Evolutionary conservation across 306 rosid genomes (phyloP), one percentile per base, ranked within the genome.

Genomic region (Vigna mungo): DNA sequence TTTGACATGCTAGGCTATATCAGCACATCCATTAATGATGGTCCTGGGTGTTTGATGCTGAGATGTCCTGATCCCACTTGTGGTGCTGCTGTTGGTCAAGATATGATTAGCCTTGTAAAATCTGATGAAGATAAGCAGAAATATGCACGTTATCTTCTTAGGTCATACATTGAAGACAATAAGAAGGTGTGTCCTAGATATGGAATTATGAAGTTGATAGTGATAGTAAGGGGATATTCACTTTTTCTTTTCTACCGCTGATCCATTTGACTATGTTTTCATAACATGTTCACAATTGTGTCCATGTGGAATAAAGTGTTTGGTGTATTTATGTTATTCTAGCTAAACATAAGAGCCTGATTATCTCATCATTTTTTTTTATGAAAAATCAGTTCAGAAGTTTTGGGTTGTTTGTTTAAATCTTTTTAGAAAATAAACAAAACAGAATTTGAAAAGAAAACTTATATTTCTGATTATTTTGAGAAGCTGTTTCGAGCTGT

Each of bases 1-100:
- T 71, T 66, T 47, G 51, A 32, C 37, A 41, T 61, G 74, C 34
- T 71, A 81, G 87, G 92, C 15, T 92, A 90, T 84, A 83, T 92
- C 68, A 52, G 88, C 76, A 92, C 89, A 64, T 84, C 96, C 52
- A 89, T 92, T 61, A 86, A 82, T 47, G 97, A 87, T 54, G 96
- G 97, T 39, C 93, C 92, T 0, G 97, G 96, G 78, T 92, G 97
- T 77, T 87, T 92, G 87, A 61, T 53, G 79, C 87, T 92, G 85
- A 90, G 83, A 86, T 92, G 97, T 85, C 97, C 97, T 43, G 87
- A 85, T 80, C 97, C 96, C 15, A 43, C 87, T 74, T 92, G 97
- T 68, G 85, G 82, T 66, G 92, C 96, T 68, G 90, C 92, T 68
- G 83, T 92, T 70, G 94, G 86, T 75, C 88, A 90, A 78, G 92